Percentiles rank a stretch among this genome's conserved stretches.
phyloP scores from a whole-genome alignment of 495 filamentous ascomycete species.

The Penicillium longicatenatum region DNA sequence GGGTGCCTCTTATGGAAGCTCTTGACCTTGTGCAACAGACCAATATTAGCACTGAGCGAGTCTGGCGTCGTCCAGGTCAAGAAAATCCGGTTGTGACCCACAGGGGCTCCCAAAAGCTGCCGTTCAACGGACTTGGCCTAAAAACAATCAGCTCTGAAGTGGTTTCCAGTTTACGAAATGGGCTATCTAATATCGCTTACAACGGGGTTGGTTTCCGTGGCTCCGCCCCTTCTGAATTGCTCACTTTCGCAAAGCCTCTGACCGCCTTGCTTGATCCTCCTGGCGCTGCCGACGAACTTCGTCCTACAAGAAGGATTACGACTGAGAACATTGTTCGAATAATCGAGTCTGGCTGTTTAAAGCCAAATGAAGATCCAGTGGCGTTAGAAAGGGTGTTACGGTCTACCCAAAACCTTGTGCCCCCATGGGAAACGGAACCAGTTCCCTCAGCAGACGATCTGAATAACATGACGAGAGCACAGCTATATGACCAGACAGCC shows the following conservation, averaged over 20 bases:
- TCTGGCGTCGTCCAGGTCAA: constrained; percentile 37
- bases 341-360: constrained; percentile 48
- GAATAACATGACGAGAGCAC: constrained; percentile 25
- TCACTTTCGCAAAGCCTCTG: constrained; percentile 24
- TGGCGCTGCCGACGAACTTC: constrained; percentile 14
- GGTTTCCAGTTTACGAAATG: constrained; percentile 53
- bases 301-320: constrained; percentile 35
- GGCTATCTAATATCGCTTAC: constrained; percentile 45
- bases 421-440: constrained; percentile 35
- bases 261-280: constrained; percentile 28
- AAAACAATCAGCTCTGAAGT: constrained; percentile 62
- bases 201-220: constrained; percentile 33
- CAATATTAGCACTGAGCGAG: constrained; percentile 36
- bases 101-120: constrained; percentile 24
- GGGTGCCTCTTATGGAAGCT: constrained; percentile 35
- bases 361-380: constrained; percentile 40
- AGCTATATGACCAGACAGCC: constrained; percentile 41
- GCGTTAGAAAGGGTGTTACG: constrained; percentile 40
- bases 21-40: constrained; percentile 33
- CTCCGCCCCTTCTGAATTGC: constrained; percentile 23
- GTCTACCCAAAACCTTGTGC: constrained; percentile 36
- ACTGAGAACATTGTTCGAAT: constrained; percentile 55
- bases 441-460: constrained; percentile 24
- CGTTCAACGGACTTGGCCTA: constrained; percentile 47
- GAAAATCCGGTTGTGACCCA: constrained; percentile 9